Evolutionary conservation across 1,139 yeast species (phyloP), one percentile per base, ranked within the genome.

Genomic region (Meyerozyma athensensis): DNA sequence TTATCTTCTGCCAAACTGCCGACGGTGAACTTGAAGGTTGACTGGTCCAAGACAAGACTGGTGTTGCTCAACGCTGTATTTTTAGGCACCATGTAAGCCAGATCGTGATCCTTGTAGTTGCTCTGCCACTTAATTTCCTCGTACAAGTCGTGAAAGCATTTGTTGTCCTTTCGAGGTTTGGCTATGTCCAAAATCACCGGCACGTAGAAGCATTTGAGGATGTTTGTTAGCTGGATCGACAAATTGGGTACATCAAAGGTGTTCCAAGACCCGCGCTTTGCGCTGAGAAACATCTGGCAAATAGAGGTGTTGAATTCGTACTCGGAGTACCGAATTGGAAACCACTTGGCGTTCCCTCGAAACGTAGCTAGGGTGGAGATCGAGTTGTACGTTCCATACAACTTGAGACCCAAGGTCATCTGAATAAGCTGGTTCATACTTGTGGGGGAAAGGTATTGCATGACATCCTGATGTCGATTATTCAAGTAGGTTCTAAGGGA

Each of bases 101-200:
- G 28, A 24, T 13, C 28, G 28, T 24, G 5, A 9, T 24, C 28
- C 17, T 10, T 12, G 28, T 24, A 24, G 14, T 24, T 24, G 18
- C n/a, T 24, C 28, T 24, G 28, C 28, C 28, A 24, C 14, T 24
- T 24, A 17, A 24, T n/a, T 12, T 24, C 28, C 28, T 24, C 28
- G 17, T 24, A 24, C 28, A 24, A 24, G 7, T 13, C 28, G 28
- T 24, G 28, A 9, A 24, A 24, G 7, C 28, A 24, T 8, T 24
- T 24, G 28, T 12, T 24, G 7, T 17, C 14, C 16, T 5, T 24
- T 7, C 28, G 28, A 5, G 28, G 28, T 4, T 24, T 24, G 28
- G 28, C 28, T 14, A 24, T 12, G 14, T 8, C 14, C 28, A 24
- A 12, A 2, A 24, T 24, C 7, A 24, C 28, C 13, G 28, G 28